A percentile compares a stretch with the other conserved stretches of the same genome.
These are phyloP conservation scores for Kernera saxatilis DNA, from an alignment of 345 rosid genomes.

Conservation along the genomic window DNA sequence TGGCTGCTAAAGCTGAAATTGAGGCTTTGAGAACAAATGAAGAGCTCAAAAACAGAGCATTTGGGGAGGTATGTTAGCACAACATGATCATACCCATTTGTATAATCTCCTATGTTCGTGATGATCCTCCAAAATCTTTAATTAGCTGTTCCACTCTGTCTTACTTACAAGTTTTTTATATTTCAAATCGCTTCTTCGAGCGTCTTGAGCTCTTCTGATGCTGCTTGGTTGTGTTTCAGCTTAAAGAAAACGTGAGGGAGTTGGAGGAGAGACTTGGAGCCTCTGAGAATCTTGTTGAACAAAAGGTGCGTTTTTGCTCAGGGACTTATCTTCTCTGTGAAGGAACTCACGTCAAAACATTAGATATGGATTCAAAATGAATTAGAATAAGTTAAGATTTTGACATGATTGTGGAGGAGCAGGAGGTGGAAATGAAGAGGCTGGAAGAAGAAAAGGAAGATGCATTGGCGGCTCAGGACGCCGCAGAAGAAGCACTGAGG, in stretches of 20 bases:
- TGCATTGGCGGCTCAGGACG: constrained; percentile 82
- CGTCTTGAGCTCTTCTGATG: constrained; percentile 1
- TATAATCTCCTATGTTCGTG: neutral
- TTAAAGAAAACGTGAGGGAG: constrained; percentile 42
- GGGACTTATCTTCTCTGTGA: neutral
- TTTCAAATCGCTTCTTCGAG: neutral
- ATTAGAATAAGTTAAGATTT: neutral
- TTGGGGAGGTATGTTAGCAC: constrained; percentile 46
- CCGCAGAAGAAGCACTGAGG: constrained; percentile 80
- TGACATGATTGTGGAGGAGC: constrained; percentile 7
- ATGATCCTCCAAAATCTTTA: neutral
- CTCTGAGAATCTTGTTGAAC: constrained; percentile 51
- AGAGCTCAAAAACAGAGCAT: constrained; percentile 59
- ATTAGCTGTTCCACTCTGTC: neutral
- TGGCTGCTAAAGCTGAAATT: constrained; percentile 52
- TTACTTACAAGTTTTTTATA: neutral
- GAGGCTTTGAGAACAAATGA: constrained; percentile 66
- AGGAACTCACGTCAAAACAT: neutral
- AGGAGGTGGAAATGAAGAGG: constrained; percentile 80
- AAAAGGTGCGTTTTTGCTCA: constrained; percentile 43
- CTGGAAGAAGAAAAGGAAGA: constrained; percentile 62
- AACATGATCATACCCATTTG: neutral
- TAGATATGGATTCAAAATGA: neutral
- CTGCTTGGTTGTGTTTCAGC: constrained; percentile 38
- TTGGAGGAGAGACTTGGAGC: constrained; percentile 48